Conservation (phyloP, 768 basidiomycete species). For the Suillus brevipes region DNA sequence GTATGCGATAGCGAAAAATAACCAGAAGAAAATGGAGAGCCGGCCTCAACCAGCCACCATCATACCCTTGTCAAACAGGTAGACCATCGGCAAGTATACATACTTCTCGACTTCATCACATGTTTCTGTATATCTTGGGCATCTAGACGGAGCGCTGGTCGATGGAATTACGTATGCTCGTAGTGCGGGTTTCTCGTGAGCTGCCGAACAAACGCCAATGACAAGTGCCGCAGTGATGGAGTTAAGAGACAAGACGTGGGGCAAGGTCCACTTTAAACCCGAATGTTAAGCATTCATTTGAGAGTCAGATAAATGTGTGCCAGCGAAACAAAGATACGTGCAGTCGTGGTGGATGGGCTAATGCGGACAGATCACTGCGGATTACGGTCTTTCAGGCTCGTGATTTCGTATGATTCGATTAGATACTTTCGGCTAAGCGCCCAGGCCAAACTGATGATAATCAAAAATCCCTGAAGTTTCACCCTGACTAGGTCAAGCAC, state of each 20-base stretch:
- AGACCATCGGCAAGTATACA: constrained; percentile 11
- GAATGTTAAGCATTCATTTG: constrained; percentile 13
- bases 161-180: background rate
- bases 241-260: constrained; percentile 22
- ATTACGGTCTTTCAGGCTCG: constrained; percentile 6
- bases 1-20: constrained; percentile 93
- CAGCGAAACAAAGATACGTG: background rate
- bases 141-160: background rate
- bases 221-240: constrained; percentile 11
- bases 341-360: background rate
- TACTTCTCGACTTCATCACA: background rate
- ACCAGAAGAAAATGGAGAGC: constrained; percentile 78
- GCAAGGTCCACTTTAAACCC: constrained; percentile 35
- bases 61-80: constrained; percentile 62
- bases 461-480: background rate
- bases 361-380: constrained; percentile 4
- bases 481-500: background rate
- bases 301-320: background rate
- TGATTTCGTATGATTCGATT: constrained; percentile 10
- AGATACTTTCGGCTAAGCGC: background rate
- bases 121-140: constrained; percentile 6
- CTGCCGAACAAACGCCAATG: background rate
- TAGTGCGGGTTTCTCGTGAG: background rate
- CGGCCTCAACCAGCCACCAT: constrained; percentile 51
- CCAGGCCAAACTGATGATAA: constrained; percentile 5